A percentile compares a stretch with the other conserved stretches of the same genome.
Conservation (phyloP, 441 rosid species). For the Euphorbia celastroides region DNA sequence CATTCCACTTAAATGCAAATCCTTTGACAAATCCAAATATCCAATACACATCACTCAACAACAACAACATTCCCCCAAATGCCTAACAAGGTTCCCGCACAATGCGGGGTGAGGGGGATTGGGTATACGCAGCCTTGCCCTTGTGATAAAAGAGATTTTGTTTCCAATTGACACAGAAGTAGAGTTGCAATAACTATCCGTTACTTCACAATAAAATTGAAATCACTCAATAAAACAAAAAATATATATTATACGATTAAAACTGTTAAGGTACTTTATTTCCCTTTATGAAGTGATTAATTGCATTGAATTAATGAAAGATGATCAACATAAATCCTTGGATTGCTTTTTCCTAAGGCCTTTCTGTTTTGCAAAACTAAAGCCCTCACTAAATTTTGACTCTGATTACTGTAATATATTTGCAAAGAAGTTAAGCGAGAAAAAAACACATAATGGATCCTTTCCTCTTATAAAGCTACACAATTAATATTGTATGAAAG, state of each 20-base stretch:
- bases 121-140: no score
- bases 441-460: neutral
- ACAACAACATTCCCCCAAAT: no score
- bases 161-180: no score
- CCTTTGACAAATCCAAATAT: neutral
- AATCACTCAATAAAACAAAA: no score
- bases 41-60: neutral
- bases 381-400: neutral
- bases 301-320: neutral
- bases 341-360: neutral
- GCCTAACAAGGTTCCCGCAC: no score
- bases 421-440: neutral
- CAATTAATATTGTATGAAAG: constrained; percentile 1
- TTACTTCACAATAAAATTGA: no score
- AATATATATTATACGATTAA: neutral
- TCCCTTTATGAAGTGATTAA: neutral
- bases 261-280: neutral
- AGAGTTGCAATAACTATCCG: no score
- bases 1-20: neutral
- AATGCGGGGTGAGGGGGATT: no score
- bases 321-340: neutral
- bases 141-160: no score
- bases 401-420: neutral
- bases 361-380: neutral
- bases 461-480: neutral